A percentile compares a stretch with the other conserved stretches of the same genome.
Evolutionary conservation across 441 rosid species (phyloP).

Genomic region (Omphalea diandra): DNA sequence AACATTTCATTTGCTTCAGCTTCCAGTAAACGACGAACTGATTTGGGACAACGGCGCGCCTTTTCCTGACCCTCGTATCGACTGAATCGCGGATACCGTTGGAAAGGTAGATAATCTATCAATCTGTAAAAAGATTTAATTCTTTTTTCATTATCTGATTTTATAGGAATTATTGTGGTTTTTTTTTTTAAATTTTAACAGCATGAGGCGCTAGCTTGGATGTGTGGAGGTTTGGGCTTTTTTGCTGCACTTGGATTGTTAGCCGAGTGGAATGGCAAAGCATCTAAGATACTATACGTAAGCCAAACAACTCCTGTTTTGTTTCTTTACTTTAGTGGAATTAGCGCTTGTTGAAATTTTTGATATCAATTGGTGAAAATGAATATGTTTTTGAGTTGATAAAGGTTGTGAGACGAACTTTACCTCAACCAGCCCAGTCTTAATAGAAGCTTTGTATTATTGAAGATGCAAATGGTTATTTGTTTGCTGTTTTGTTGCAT

Average conservation of each 20-base stretch:
- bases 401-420: too few relatives aligned
- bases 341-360: conserved; percentile 6
- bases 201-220: conserved; percentile 98
- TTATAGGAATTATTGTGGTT: not conserved
- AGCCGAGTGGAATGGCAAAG: conserved; percentile 87
- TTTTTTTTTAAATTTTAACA: conserved; percentile 29
- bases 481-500: too few relatives aligned
- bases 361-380: conserved; percentile 9
- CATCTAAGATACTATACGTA: conserved; percentile 83
- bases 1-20: conserved; percentile 33
- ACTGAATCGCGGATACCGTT: conserved; percentile 94
- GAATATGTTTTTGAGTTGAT: too few relatives aligned
- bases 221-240: conserved; percentile 86
- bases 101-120: conserved; percentile 61
- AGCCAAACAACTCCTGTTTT: conserved; percentile 28
- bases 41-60: conserved; percentile 92
- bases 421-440: too few relatives aligned
- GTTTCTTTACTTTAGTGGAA: too few relatives aligned
- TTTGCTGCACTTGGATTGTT: conserved; percentile 64
- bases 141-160: not conserved
- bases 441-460: too few relatives aligned
- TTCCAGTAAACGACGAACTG: conserved; percentile 86
- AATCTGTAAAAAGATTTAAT: not conserved
- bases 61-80: conserved; percentile 88
- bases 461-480: too few relatives aligned